A percentile compares a stretch with the other conserved stretches of the same genome.
Conservation (phyloP, 148 eudicot genomes). For the Chenopodium album region DNA sequence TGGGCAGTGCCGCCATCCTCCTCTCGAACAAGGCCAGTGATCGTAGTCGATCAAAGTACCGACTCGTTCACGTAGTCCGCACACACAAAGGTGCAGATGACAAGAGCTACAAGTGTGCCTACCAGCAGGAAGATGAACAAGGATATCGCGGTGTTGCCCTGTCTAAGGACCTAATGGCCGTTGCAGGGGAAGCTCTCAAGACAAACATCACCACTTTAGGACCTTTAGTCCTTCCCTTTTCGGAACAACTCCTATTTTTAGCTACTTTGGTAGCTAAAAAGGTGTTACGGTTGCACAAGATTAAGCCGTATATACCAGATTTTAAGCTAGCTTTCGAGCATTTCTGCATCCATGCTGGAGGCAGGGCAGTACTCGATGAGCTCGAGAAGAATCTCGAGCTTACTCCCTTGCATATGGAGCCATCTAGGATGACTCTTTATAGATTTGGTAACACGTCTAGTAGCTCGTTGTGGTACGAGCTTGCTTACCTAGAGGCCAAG, state of each 20-base stretch:
- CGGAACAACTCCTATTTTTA: constrained; percentile 27
- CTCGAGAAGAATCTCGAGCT: constrained; percentile 33
- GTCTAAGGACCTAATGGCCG: constrained; percentile 33
- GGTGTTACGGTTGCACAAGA: constrained; percentile 13
- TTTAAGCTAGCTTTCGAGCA: constrained; percentile 35
- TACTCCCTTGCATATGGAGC: constrained; percentile 26
- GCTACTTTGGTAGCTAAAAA: constrained; percentile 21
- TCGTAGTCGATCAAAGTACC: constrained; percentile 22
- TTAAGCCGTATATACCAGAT: constrained; percentile 32
- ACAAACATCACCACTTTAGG: constrained; percentile 34
- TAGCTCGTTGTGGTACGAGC: constrained; percentile 35
- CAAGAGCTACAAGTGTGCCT: constrained; percentile 26
- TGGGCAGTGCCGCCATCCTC: constrained; percentile 34
- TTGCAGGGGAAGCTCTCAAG: constrained; percentile 34
- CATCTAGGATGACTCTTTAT: constrained; percentile 30
- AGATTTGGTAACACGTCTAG: constrained; percentile 37
- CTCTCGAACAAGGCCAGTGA: constrained; percentile 30
- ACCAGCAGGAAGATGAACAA: constrained; percentile 21
- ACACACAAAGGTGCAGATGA: constrained; percentile 37
- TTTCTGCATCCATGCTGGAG: constrained; percentile 35
- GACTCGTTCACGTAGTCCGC: constrained; percentile 28
- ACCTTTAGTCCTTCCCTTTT: constrained; percentile 30
- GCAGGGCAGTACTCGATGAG: constrained; percentile 31
- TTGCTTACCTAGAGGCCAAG: constrained; percentile 33
- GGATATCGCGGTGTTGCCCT: constrained; percentile 24